Conservation (phyloP, 257 asterid species). For the Solanum peruvianum region DNA sequence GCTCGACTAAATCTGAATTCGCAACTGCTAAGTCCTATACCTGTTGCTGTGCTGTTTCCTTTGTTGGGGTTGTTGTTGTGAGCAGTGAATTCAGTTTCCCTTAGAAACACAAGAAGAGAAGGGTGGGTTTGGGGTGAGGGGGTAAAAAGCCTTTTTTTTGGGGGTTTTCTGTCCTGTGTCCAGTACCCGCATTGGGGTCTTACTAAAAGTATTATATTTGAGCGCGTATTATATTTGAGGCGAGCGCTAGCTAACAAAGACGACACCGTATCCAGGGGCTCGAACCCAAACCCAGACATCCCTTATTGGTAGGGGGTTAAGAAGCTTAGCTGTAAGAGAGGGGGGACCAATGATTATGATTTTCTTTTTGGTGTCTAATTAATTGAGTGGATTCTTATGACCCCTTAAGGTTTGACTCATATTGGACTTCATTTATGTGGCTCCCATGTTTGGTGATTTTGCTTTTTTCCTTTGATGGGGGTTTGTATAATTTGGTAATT, state of each 20-base stretch:
- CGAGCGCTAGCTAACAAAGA: not conserved
- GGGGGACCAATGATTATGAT: slow-evolving; percentile 5
- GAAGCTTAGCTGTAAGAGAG: not conserved
- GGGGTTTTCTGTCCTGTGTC: not conserved
- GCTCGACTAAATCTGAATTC: not conserved
- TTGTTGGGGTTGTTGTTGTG: not conserved
- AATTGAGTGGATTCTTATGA: slow-evolving; percentile 10
- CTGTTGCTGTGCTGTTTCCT: not conserved
- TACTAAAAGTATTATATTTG: not conserved
- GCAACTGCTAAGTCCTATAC: not conserved
- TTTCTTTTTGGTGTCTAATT: not conserved
- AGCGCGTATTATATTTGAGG: not conserved
- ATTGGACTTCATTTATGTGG: slow-evolving; percentile 27
- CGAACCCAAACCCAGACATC: not conserved
- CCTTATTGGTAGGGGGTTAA: not conserved
- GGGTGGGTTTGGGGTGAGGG: not conserved
- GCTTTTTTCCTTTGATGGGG: slow-evolving; percentile 24
- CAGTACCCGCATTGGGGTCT: not conserved
- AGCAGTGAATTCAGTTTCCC: not conserved
- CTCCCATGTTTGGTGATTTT: slow-evolving; percentile 54
- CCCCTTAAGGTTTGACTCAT: slow-evolving; percentile 10
- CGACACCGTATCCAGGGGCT: not conserved
- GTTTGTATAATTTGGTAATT: slow-evolving; percentile 24
- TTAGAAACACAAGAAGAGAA: not conserved
- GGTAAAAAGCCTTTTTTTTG: not conserved